A percentile compares a stretch with the other conserved stretches of the same genome.
Evolutionary conservation across 2,329 filamentous ascomycete genomes (phyloP).

Genomic region (Diplocarpon rosae): DNA sequence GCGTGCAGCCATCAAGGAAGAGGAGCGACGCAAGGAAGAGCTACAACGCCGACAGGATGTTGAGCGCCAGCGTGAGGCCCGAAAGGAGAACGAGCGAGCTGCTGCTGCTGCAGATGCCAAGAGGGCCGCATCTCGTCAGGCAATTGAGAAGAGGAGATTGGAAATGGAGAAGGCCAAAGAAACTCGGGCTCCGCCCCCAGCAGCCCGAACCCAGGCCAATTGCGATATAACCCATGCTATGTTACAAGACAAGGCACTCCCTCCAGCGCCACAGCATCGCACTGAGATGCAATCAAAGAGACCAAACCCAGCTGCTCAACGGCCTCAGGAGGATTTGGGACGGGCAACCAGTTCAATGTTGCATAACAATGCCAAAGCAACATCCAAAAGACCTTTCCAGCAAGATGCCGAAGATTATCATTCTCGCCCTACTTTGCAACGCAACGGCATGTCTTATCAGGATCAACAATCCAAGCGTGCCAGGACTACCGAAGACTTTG

Average conservation of each 20-base stretch:
- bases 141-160: conserved; percentile 39
- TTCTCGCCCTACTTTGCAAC: conserved; percentile 36
- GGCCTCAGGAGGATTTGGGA: conserved; percentile 45
- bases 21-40: conserved; percentile 52
- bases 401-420: conserved; percentile 44
- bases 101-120: conserved; percentile 47
- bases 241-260: conserved; percentile 24
- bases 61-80: conserved; percentile 36
- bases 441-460: conserved; percentile 51
- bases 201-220: conserved; percentile 42
- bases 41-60: conserved; percentile 48
- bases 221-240: conserved; percentile 14
- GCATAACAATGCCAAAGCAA: conserved; percentile 56
- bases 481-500: conserved; percentile 60
- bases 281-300: conserved; percentile 30
- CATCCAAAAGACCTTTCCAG: conserved; percentile 64
- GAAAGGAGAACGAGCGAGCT: conserved; percentile 29
- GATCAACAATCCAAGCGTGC: conserved; percentile 61
- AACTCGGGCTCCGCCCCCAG: conserved; percentile 50
- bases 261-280: conserved; percentile 21
- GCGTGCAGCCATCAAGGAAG: conserved; percentile 53
- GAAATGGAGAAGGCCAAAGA: conserved; percentile 53
- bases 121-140: conserved; percentile 51
- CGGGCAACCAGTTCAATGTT: conserved; percentile 50
- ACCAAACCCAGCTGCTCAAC: conserved; percentile 42